Base-by-base conservation (phyloP, 768 basidiomycete species). In the Boletus sp. region DNA sequence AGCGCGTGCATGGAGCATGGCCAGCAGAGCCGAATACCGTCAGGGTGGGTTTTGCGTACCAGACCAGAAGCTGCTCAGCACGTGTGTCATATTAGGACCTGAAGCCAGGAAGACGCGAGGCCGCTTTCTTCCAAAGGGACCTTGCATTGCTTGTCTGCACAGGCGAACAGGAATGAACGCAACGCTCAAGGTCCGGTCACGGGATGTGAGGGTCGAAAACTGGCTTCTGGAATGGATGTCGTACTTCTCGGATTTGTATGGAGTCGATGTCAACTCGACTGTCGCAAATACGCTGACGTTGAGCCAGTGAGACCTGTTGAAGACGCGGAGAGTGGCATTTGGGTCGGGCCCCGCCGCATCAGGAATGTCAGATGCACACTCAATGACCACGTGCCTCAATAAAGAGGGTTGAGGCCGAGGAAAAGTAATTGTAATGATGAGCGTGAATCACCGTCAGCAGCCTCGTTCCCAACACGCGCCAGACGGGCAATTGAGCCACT, bases 91-190 rank as follows among this genome's bases (percentile, higher is more conserved):
- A 61, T 58, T 62, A 50, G 61, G 47, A 45, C 58, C 50, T 63
- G 62, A 60, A 42, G 68, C 50, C 68, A 69, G 71, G 71, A 62
- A 56, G 58, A 66, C 70, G 70, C 53, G 64, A 71, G 70, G 70
- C 70, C 70, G 66, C 69, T 60, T 64, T 60, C 64, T 67, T 68
- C 60, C 59, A 64, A 55, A 58, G 63, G 57, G 63, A 65, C 50
- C 57, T 51, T 37, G 56, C 67, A 68, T 63, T 62, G 67, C 64
- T 56, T 65, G 60, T 54, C 33, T 60, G 65, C 65, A 67, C 67
- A 69, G 67, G 67, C 63, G 63, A 65, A 42, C 52, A 45, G 44
- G 65, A 72, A 70, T 72, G 69, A 69, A 71, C 41, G 61, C 57
- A 50, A 58, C 50, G 54, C 50, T 47, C 46, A 60, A 61, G 48